Conservation (phyloP, 306 rosid genomes). For the Purshia tridentata region DNA sequence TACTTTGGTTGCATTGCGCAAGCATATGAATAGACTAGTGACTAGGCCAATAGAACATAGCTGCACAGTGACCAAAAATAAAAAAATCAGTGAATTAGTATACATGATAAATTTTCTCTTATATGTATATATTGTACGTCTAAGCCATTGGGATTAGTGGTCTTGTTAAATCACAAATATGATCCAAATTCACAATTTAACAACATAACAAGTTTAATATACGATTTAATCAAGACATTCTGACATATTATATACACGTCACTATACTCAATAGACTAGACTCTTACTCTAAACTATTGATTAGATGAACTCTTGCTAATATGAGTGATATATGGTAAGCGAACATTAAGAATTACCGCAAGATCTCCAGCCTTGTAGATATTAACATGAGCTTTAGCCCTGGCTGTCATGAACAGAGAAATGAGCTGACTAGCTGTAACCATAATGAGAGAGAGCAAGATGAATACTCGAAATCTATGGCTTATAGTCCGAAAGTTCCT, state of each 20-base stretch:
- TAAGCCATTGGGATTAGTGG: no score
- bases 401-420: slow-evolving; percentile 52
- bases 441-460: slow-evolving; percentile 63
- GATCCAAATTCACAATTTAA: no score
- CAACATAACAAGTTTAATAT: no score
- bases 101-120: background rate
- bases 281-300: no score
- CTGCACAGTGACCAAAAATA: slow-evolving; percentile 44
- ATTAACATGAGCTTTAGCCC: slow-evolving; percentile 54
- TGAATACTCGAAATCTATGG: slow-evolving; percentile 73
- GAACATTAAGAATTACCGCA: no score
- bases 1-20: slow-evolving; percentile 76
- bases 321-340: no score
- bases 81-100: slow-evolving; percentile 3
- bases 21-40: slow-evolving; percentile 71
- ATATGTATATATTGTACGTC: no score
- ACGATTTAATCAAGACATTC: no score
- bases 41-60: slow-evolving; percentile 71
- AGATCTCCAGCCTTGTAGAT: slow-evolving; percentile 81
- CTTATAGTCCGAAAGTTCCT: slow-evolving; percentile 63
- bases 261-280: no score
- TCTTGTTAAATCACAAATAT: no score
- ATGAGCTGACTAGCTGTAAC: slow-evolving; percentile 80
- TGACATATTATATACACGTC: no score
- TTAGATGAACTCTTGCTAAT: no score